These are phyloP conservation scores for Botrytis porri DNA, from an alignment of 2,329 filamentous ascomycete species.

Conservation along the genomic window DNA sequence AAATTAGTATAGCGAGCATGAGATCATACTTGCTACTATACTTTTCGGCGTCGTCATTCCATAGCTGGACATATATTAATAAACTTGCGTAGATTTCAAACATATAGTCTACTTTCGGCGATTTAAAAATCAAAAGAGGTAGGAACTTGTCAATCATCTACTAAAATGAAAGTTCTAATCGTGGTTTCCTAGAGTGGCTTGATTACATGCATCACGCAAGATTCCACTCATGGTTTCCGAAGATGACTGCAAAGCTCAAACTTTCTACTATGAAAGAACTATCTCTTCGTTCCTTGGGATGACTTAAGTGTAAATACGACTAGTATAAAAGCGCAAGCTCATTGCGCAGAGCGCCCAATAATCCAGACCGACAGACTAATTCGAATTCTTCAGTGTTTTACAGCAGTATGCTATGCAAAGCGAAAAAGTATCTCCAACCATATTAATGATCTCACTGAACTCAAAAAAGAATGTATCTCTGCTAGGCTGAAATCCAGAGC, in stretches of 20 bases:
- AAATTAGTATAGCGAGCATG: neutral
- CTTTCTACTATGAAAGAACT: neutral
- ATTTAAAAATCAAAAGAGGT: fast-evolving
- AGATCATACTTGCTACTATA: neutral
- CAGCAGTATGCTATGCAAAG: too few species aligned
- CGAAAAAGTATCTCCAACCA: too few species aligned
- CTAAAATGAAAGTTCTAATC: neutral
- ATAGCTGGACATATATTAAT: neutral
- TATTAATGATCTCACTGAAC: too few species aligned
- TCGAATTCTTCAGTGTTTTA: too few species aligned
- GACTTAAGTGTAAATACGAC: neutral
- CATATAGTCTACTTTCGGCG: fast-evolving
- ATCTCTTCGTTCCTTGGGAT: too few species aligned
- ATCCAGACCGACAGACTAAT: too few species aligned
- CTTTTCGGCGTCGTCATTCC: neutral
- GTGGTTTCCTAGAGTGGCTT: neutral
- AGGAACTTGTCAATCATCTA: neutral
- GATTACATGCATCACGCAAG: neutral
- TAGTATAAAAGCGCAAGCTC: neutral
- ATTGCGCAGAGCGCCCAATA: too few species aligned
- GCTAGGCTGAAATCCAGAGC: too few species aligned
- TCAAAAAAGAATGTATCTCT: too few species aligned
- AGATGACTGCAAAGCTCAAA: neutral
- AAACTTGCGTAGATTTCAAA: neutral
- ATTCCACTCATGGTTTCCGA: fast-evolving